Percentiles rank a stretch among this genome's conserved stretches.
These are phyloP conservation scores for Alnus rubra DNA, from an alignment of 306 rosid species.

Conservation along the genomic window DNA sequence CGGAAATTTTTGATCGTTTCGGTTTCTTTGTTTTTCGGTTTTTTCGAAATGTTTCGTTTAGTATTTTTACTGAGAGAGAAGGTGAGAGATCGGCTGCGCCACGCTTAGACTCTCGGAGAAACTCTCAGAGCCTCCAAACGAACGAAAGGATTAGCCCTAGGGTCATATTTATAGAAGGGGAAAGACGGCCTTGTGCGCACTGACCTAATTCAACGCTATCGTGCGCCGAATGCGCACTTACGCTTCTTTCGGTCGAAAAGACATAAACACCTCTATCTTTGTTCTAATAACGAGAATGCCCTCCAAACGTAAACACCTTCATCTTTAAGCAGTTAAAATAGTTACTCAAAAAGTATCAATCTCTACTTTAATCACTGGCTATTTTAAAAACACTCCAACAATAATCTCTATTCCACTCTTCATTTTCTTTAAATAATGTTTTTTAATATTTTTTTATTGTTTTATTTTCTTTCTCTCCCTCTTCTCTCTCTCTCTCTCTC, in stretches of 20 bases:
- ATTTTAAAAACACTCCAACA: too few relatives aligned
- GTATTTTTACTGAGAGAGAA: background rate
- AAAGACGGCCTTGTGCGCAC: background rate
- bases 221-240: constrained; percentile 25
- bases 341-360: too few relatives aligned
- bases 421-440: too few relatives aligned
- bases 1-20: background rate
- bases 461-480: too few relatives aligned
- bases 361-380: too few relatives aligned
- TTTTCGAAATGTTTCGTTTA: background rate
- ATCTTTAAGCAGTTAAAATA: too few relatives aligned
- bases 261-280: constrained; percentile 12
- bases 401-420: too few relatives aligned
- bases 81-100: constrained; percentile 27
- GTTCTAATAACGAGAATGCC: background rate
- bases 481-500: too few relatives aligned
- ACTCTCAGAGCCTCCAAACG: constrained; percentile 21
- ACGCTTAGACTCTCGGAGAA: constrained; percentile 16
- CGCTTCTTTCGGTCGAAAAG: background rate
- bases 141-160: accelerated
- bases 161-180: constrained; percentile 59
- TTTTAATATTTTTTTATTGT: too few relatives aligned
- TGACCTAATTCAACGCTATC: background rate
- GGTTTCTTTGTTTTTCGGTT: background rate
- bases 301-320: too few relatives aligned